Conservation (phyloP, 192 early-diverging fungal species). For the Umbelopsis vinacea region DNA sequence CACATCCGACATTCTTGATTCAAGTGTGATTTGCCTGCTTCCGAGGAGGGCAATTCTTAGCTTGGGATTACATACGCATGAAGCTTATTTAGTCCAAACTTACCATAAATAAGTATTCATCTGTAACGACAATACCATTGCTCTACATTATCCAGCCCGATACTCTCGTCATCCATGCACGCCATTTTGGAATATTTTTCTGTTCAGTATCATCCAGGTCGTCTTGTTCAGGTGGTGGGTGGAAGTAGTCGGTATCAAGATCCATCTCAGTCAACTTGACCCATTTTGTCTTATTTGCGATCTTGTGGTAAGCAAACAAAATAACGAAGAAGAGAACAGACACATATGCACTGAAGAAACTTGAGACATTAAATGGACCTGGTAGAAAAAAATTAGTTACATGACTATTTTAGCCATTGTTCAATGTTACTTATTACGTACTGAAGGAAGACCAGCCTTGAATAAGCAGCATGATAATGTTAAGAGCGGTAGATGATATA, state of each 20-base stretch:
- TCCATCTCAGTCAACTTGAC: slow-evolving; percentile 62
- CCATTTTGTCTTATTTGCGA: slow-evolving; percentile 58
- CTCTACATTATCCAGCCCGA: neutral
- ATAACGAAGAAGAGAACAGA: slow-evolving; percentile 62
- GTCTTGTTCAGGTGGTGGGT: slow-evolving; percentile 22
- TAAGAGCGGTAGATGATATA: slow-evolving; percentile 50
- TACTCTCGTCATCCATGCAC: neutral
- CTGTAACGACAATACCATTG: too few relatives aligned
- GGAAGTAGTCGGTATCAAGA: slow-evolving; percentile 42
- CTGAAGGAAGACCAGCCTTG: slow-evolving; percentile 64
- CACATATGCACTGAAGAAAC: slow-evolving; percentile 65
- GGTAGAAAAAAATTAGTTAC: neutral
- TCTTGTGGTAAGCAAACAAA: slow-evolving; percentile 67
- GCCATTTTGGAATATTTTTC: neutral
- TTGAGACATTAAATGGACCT: slow-evolving; percentile 47
- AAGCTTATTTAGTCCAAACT: too few relatives aligned
- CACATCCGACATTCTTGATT: too few relatives aligned
- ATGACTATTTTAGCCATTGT: neutral
- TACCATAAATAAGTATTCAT: too few relatives aligned
- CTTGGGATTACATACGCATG: too few relatives aligned
- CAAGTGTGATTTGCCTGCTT: too few relatives aligned
- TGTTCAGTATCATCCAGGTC: slow-evolving; percentile 25
- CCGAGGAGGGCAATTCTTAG: too few relatives aligned
- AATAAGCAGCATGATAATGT: slow-evolving; percentile 60
- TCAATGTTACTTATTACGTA: neutral